Evolutionary conservation across 2,329 filamentous ascomycete genomes (phyloP), one percentile per base, ranked within the genome.

Genomic region (Aureobasidium sp.): DNA sequence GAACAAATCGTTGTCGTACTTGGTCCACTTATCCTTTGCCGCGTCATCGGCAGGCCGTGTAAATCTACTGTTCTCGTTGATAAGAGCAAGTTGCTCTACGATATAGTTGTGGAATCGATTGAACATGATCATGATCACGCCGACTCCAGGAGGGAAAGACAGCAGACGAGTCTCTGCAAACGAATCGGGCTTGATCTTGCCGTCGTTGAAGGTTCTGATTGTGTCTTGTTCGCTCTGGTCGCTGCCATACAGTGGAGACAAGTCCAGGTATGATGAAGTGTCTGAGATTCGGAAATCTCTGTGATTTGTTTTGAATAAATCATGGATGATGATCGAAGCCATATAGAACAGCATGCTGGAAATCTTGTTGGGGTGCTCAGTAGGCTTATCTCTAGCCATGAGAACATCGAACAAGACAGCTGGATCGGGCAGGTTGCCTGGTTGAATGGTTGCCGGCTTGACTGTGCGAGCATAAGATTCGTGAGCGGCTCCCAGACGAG

Each of bases 11-110:
- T 81, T 73, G 61, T 79, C 77, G 17, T 73, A 73, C 64, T 74
- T 70, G 48, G 70, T 58, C 31, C 61, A 66, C 27, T 67, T 66
- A n/a, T 68, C 68, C 27, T 74, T 37, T 0, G 64, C 68, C 0
- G 70, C 68, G 22, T 77, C 71, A 29, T 79, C 77, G 45, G 87
- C 83, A 1, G 90, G 90, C 64, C 85, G 86, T 0, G 81, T 83
- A 74, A 96, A 97, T 25, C 89, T 84, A 17, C 85, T 86, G 48
- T 85, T 84, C 68, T 97, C 92, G 69, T 97, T 96, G 74, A 97
- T 93, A n/a, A 82, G 77, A 0, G 89, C 89, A 20, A 97, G 78
- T 64, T 93, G 88, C 60, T 86, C 83, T 1, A 89, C 91, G 0
- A 91, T 84, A 66, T 94, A 82, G 75, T 97, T 97, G 75, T 97